phyloP scores from a whole-genome alignment of 768 basidiomycete genomes.

The Rhodotorula diobovata region DNA sequence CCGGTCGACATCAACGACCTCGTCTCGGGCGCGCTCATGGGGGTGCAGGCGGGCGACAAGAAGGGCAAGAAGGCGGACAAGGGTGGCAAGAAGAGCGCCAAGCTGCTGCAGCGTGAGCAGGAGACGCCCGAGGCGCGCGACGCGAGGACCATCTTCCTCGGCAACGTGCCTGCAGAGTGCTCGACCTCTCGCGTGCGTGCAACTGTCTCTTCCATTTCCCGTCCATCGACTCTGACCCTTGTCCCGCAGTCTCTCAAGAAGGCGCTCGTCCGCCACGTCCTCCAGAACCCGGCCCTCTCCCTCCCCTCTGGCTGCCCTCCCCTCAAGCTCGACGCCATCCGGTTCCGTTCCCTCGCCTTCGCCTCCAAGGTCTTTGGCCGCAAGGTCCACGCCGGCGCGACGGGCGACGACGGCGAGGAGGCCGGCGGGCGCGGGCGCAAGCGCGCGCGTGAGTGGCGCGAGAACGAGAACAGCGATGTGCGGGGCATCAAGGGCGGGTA shows the following conservation, averaged over 20 bases:
- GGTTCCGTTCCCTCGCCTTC: constrained; percentile 91
- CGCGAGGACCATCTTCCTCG: constrained; percentile 82
- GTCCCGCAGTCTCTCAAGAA: constrained; percentile 64
- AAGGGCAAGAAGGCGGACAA: constrained; percentile 45
- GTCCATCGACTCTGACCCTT: neutral
- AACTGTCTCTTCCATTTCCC: constrained; percentile 1
- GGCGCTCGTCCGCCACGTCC: constrained; percentile 69
- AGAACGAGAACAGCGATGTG: constrained; percentile 46
- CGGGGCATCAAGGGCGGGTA: constrained; percentile 35
- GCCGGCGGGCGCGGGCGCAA: constrained; percentile 52
- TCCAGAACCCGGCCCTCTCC: constrained; percentile 56
- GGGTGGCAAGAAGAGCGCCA: constrained; percentile 42
- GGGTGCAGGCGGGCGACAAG: constrained; percentile 39
- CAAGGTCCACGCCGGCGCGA: constrained; percentile 46
- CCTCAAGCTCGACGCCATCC: constrained; percentile 82
- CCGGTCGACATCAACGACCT: constrained; percentile 39
- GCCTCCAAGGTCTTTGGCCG: constrained; percentile 61
- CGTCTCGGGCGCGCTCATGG: constrained; percentile 35
- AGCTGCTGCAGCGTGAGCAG: constrained; percentile 32
- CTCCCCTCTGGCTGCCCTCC: constrained; percentile 36
- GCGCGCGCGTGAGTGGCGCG: constrained; percentile 46
- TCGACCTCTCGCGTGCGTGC: constrained; percentile 65
- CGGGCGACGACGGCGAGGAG: constrained; percentile 44
- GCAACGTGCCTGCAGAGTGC: constrained; percentile 74
- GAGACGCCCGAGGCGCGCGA: constrained; percentile 73